phyloP scores from a whole-genome alignment of 2,329 filamentous ascomycete species.

The Pestalotiopsis sp. region DNA sequence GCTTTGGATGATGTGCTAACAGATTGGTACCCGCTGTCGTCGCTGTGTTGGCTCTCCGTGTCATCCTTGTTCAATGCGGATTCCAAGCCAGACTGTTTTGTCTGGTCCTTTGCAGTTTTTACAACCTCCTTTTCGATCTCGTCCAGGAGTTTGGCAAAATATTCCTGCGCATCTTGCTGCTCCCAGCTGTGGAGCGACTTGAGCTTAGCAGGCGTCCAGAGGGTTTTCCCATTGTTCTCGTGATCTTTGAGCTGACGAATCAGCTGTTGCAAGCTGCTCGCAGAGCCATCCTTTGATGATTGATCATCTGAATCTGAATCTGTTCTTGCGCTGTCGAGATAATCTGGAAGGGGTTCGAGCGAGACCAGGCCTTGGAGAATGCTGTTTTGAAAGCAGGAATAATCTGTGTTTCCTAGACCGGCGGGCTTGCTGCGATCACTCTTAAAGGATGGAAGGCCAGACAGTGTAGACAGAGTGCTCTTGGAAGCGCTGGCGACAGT shows the following conservation, averaged over 20 bases:
- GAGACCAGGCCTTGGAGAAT: slow-evolving; percentile 85
- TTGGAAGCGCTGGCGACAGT: slow-evolving; percentile 62
- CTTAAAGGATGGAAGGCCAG: slow-evolving; percentile 46
- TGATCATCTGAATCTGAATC: slow-evolving; percentile 25
- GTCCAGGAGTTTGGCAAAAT: slow-evolving; percentile 87
- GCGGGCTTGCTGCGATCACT: slow-evolving; percentile 49
- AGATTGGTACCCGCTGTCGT: slow-evolving; percentile 62
- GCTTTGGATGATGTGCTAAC: slow-evolving; percentile 40
- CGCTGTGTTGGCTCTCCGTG: slow-evolving; percentile 50
- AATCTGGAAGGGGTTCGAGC: slow-evolving; percentile 69
- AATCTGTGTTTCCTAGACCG: slow-evolving; percentile 89
- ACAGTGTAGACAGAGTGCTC: slow-evolving; percentile 57
- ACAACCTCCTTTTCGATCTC: slow-evolving; percentile 79
- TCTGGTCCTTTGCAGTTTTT: slow-evolving; percentile 43
- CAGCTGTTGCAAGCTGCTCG: slow-evolving; percentile 62
- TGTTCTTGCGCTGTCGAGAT: slow-evolving; percentile 55
- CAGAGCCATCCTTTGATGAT: slow-evolving; percentile 37
- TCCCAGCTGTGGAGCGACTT: slow-evolving; percentile 96
- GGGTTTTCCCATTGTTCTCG: slow-evolving; percentile 71
- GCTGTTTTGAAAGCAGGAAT: slow-evolving; percentile 98
- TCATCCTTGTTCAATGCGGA: slow-evolving; percentile 40
- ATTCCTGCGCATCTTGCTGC: slow-evolving; percentile 97
- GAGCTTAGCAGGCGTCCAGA: slow-evolving; percentile 81
- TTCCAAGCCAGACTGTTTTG: slow-evolving; percentile 43
- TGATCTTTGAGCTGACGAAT: slow-evolving; percentile 72